phyloP scores from a whole-genome alignment of 345 rosid genomes.

The Crucihimalaya himalaica region DNA sequence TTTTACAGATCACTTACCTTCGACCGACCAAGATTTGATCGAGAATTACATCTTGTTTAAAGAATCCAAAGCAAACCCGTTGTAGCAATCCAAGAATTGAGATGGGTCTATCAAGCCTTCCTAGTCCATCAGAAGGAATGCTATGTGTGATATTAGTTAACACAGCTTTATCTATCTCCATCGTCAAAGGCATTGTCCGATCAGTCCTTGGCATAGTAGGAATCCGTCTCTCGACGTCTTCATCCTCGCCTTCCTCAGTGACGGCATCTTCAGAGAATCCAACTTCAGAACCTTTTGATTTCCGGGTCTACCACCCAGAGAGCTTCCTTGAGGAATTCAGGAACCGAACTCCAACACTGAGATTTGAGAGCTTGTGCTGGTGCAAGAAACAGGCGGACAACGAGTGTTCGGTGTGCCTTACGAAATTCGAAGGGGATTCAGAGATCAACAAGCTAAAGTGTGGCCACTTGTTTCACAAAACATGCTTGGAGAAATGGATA shows the following conservation, averaged over 20 bases:
- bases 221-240: constrained; percentile 48
- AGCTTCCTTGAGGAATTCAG: constrained; percentile 67
- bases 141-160: constrained; percentile 72
- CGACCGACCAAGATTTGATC: constrained; percentile 7
- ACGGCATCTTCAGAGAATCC: constrained; percentile 36
- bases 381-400: constrained; percentile 53
- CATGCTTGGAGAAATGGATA: constrained; percentile 81
- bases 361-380: constrained; percentile 50
- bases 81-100: constrained; percentile 1
- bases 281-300: constrained; percentile 47
- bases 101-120: constrained; percentile 90
- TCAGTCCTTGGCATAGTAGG: constrained; percentile 71
- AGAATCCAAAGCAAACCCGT: neutral
- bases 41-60: neutral
- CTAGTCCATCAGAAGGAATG: constrained; percentile 92
- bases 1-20: constrained; percentile 36
- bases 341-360: constrained; percentile 54
- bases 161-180: constrained; percentile 81
- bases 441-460: constrained; percentile 67
- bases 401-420: constrained; percentile 72
- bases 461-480: constrained; percentile 71
- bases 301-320: constrained; percentile 44
- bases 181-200: constrained; percentile 65
- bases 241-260: constrained; percentile 39
- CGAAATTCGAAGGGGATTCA: constrained; percentile 58